Percentiles rank a stretch among this genome's conserved stretches.
These are phyloP conservation scores for Cyberlindnera euphorbiiphila DNA, from an alignment of 805 yeast genomes.

Conservation along the genomic window DNA sequence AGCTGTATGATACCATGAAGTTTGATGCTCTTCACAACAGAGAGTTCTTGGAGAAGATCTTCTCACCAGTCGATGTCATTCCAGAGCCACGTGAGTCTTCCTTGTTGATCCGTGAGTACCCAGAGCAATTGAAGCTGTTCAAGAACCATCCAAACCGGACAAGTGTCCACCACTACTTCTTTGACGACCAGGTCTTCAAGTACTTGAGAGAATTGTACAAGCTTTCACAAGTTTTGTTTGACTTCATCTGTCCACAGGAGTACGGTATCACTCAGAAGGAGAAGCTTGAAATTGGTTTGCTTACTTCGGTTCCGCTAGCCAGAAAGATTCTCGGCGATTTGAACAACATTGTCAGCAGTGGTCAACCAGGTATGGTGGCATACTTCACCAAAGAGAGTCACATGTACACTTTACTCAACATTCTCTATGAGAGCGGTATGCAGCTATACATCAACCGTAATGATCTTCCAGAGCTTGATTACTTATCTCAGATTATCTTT, in stretches of 20 bases:
- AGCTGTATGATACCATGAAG: slow-evolving; percentile 96
- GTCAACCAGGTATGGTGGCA: slow-evolving; percentile 78
- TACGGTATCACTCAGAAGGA: slow-evolving; percentile 96
- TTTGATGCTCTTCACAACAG: slow-evolving; percentile 96
- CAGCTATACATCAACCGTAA: slow-evolving; percentile 96
- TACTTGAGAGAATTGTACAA: slow-evolving; percentile 84
- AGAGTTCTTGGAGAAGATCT: slow-evolving; percentile 78
- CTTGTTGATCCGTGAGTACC: slow-evolving; percentile 27
- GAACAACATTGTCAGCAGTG: slow-evolving; percentile 70
- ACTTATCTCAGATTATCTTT: slow-evolving; percentile 88
- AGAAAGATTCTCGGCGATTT: slow-evolving; percentile 81
- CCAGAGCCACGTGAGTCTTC: slow-evolving; percentile 30
- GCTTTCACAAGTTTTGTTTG: slow-evolving; percentile 88
- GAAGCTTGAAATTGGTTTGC: slow-evolving; percentile 89
- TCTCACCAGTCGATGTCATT: slow-evolving; percentile 55
- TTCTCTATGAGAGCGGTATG: slow-evolving; percentile 84
- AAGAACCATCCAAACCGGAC: slow-evolving; percentile 16
- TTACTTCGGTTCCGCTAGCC: slow-evolving; percentile 92
- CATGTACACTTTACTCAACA: slow-evolving; percentile 87
- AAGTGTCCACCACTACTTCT: slow-evolving; percentile 41
- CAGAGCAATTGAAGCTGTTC: slow-evolving; percentile 28
- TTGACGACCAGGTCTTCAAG: slow-evolving; percentile 77
- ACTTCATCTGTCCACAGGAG: slow-evolving; percentile 97
- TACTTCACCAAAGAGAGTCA: slow-evolving; percentile 97
- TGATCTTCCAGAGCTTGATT: slow-evolving; percentile 94